These are phyloP conservation scores for Alternaria sp. DNA, from an alignment of 2,329 filamentous ascomycete genomes.

Conservation along the genomic window DNA sequence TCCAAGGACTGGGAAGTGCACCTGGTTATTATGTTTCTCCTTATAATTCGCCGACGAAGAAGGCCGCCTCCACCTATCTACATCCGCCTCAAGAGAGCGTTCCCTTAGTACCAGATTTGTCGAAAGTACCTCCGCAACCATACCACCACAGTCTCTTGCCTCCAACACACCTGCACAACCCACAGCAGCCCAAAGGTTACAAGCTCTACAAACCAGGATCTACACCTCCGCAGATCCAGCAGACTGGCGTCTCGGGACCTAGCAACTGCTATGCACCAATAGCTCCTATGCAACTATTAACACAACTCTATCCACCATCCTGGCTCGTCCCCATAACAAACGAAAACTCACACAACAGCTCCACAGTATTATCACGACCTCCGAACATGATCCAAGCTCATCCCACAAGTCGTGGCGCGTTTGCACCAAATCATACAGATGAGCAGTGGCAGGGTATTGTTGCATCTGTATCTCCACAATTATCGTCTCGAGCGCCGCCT, in stretches of 20 bases:
- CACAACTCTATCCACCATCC: not conserved
- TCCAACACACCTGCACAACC: not conserved
- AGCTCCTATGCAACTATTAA: conserved; percentile 1
- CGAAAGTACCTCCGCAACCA: not conserved
- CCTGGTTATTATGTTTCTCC: not conserved
- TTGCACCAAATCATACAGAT: conserved; percentile 2
- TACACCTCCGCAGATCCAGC: not conserved
- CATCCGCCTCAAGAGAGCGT: too few relatives aligned
- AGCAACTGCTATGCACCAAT: not conserved
- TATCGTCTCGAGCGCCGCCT: not conserved
- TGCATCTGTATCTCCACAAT: conserved; percentile 6
- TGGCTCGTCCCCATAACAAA: not conserved
- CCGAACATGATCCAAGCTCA: not conserved
- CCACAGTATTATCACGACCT: not conserved
- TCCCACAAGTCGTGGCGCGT: conserved; percentile 1
- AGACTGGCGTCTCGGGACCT: not conserved
- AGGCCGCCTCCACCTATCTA: too few relatives aligned
- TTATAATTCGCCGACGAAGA: too few relatives aligned
- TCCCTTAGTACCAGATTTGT: not conserved
- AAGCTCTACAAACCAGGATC: not conserved
- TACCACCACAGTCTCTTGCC: not conserved
- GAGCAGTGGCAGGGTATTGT: conserved; percentile 13
- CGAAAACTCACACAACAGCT: not conserved
- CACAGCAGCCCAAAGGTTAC: not conserved
- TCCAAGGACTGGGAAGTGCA: not conserved